These are phyloP conservation scores for Sclerotinia subarctica DNA, from an alignment of 2,329 filamentous ascomycete genomes.

Conservation along the genomic window DNA sequence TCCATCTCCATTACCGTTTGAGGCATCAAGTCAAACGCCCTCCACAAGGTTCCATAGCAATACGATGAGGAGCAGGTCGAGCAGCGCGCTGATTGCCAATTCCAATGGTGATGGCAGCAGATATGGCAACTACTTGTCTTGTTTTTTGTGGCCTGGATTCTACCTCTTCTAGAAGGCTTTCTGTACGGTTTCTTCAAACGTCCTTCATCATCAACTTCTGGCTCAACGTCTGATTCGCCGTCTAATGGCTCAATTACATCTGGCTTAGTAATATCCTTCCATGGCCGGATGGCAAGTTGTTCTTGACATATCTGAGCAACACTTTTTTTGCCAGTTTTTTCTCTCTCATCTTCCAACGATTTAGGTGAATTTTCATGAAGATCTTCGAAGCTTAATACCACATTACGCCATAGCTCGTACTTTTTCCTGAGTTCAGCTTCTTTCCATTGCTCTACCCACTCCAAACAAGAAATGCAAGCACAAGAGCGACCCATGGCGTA, in stretches of 20 bases:
- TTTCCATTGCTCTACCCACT: conserved; percentile 90
- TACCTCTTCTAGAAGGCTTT: conserved; percentile 42
- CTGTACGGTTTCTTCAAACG: conserved; percentile 50
- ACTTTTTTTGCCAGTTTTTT: conserved; percentile 68
- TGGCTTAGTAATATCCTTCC: conserved; percentile 65
- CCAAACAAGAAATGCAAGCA: conserved; percentile 76
- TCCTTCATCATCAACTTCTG: conserved; percentile 63
- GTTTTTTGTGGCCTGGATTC: conserved; percentile 47
- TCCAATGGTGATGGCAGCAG: conserved; percentile 74
- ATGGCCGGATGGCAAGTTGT: conserved; percentile 75
- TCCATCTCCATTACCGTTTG: conserved; percentile 75
- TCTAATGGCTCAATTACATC: conserved; percentile 31
- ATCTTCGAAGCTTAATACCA: conserved; percentile 72
- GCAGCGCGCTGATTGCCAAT: conserved; percentile 82
- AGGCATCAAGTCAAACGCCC: conserved; percentile 88
- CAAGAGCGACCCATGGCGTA: conserved; percentile 97
- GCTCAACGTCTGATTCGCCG: conserved; percentile 48
- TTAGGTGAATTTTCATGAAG: conserved; percentile 67
- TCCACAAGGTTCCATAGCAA: conserved; percentile 89
- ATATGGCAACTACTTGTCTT: conserved; percentile 69
- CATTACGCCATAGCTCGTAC: conserved; percentile 78
- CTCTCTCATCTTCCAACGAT: conserved; percentile 67
- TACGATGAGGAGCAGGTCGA: conserved; percentile 73
- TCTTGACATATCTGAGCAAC: conserved; percentile 93
- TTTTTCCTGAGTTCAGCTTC: conserved; percentile 75